phyloP scores from a whole-genome alignment of 148 eudicot species.

The Polygonum maritimum region DNA sequence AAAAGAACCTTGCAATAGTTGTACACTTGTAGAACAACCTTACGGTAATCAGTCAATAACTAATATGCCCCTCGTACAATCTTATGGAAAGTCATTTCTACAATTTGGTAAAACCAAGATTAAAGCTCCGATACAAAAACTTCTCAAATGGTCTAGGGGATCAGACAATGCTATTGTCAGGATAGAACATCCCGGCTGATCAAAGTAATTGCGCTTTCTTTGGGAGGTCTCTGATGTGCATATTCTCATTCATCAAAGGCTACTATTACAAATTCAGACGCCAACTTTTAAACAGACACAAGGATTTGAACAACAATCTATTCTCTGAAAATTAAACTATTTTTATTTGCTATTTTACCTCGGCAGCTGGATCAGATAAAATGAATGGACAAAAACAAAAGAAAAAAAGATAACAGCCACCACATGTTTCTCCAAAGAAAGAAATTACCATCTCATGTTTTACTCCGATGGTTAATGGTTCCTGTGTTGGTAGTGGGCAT shows the following conservation, averaged over 20 bases:
- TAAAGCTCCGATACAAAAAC: neutral
- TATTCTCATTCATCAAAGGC: neutral
- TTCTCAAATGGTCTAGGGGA: neutral
- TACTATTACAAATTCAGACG: neutral
- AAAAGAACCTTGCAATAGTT: neutral
- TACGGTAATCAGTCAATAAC: neutral
- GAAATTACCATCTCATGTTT: neutral
- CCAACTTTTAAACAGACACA: neutral
- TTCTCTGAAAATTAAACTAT: neutral
- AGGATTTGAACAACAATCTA: neutral
- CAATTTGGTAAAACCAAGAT: neutral
- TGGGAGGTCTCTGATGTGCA: neutral
- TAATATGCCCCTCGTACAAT: neutral
- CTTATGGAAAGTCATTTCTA: neutral
- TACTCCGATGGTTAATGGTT: neutral
- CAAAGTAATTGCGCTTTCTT: neutral
- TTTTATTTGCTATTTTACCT: neutral
- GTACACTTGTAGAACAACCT: neutral
- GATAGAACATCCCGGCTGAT: neutral
- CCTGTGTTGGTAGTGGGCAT: neutral
- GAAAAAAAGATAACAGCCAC: neutral
- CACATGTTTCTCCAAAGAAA: neutral
- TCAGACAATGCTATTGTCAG: neutral
- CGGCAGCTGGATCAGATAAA: neutral
- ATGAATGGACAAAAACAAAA: neutral